These are phyloP conservation scores for Nothopassalora personata DNA, from an alignment of 2,329 filamentous ascomycete genomes.

Conservation along the genomic window DNA sequence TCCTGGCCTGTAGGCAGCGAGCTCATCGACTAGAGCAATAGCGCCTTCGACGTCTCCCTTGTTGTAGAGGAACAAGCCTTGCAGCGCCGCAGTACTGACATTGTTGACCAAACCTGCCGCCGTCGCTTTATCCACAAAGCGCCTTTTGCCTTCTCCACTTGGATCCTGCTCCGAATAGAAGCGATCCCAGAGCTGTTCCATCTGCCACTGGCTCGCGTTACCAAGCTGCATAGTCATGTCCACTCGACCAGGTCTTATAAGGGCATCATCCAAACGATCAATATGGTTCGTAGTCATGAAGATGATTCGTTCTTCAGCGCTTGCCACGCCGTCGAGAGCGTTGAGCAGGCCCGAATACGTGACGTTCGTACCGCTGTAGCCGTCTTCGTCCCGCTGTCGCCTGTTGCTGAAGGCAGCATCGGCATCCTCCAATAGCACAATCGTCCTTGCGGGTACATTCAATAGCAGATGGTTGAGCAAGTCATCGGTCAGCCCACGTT, in stretches of 20 bases:
- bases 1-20: constrained; percentile 12
- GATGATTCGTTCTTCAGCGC: constrained; percentile 86
- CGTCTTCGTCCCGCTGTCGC: constrained; percentile 69
- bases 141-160: constrained; percentile 55
- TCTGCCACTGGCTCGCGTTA: constrained; percentile 80
- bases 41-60: constrained; percentile 86
- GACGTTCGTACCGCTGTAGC: constrained; percentile 80
- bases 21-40: constrained; percentile 46
- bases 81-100: constrained; percentile 82
- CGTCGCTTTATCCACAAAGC: constrained; percentile 66
- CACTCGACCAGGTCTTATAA: constrained; percentile 85
- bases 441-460: constrained; percentile 74
- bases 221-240: constrained; percentile 90
- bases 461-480: constrained; percentile 79
- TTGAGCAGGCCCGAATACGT: constrained; percentile 85
- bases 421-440: constrained; percentile 82
- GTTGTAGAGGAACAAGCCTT: constrained; percentile 92
- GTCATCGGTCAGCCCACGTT: constrained; percentile 84
- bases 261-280: constrained; percentile 78
- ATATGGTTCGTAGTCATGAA: constrained; percentile 95
- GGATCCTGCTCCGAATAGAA: constrained; percentile 83
- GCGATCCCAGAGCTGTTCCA: constrained; percentile 81
- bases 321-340: constrained; percentile 76
- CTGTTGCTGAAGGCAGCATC: constrained; percentile 87
- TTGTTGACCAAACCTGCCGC: constrained; percentile 65